phyloP scores from a whole-genome alignment of 2,329 filamentous ascomycete species.

The Fusarium nisikadoi region DNA sequence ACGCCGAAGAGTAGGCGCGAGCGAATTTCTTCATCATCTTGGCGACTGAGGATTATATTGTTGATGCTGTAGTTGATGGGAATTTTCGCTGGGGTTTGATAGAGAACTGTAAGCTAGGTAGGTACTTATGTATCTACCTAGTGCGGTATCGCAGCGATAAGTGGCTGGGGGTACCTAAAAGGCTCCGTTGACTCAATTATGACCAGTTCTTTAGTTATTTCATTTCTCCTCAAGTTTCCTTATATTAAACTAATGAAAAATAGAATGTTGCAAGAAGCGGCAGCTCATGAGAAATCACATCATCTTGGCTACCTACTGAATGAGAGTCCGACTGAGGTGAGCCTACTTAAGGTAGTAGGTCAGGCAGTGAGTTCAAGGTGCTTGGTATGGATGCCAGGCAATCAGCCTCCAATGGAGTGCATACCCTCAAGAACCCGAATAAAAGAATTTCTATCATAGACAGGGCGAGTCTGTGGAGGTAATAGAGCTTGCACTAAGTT shows the following conservation, averaged over 20 bases:
- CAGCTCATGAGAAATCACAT: not conserved
- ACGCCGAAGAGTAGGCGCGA: slow-evolving; percentile 49
- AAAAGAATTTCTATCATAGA: no score
- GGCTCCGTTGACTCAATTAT: slow-evolving; percentile 8
- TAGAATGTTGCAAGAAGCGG: not conserved
- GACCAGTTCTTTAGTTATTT: not conserved
- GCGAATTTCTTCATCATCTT: slow-evolving; percentile 48
- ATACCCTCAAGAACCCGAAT: not conserved
- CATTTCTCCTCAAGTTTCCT: not conserved
- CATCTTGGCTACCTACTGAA: not conserved
- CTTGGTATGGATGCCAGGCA: not conserved
- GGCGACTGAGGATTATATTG: slow-evolving; percentile 18
- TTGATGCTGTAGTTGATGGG: slow-evolving; percentile 10
- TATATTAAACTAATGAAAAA: not conserved
- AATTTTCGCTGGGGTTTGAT: slow-evolving; percentile 29
- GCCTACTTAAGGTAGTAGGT: not conserved
- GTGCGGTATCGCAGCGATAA: slow-evolving; percentile 37
- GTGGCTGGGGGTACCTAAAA: slow-evolving; percentile 25
- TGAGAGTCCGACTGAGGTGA: not conserved
- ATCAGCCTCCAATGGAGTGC: not conserved
- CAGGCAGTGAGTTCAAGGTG: not conserved
- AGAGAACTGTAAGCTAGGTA: not conserved
- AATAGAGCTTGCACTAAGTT: not conserved
- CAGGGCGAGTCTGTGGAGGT: not conserved
- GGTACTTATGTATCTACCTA: not conserved